These are phyloP conservation scores for Xylariaceae sp. DNA, from an alignment of 2,329 filamentous ascomycete species.

Conservation along the genomic window DNA sequence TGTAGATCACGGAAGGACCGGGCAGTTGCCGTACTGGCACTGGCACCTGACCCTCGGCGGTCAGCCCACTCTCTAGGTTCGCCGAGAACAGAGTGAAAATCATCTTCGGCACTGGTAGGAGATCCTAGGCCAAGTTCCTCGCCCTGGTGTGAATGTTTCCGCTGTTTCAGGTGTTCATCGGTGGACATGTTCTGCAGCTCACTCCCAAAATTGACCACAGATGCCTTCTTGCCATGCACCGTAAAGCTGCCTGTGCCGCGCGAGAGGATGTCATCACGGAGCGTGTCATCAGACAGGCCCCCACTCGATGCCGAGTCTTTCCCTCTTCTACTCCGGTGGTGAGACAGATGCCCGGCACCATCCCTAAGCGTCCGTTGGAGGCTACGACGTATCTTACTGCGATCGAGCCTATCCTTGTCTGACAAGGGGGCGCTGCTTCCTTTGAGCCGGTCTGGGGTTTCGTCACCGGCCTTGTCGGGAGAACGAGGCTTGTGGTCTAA, in stretches of 20 bases:
- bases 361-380: constrained; percentile 89
- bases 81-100: constrained; percentile 56
- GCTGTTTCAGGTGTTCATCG: constrained; percentile 71
- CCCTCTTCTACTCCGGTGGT: constrained; percentile 74
- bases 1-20: constrained; percentile 66
- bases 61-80: constrained; percentile 47
- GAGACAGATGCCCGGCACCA: constrained; percentile 65
- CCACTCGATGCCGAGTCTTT: constrained; percentile 70
- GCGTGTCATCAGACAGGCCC: constrained; percentile 51
- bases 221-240: constrained; percentile 96
- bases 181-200: constrained; percentile 79
- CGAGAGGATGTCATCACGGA: constrained; percentile 68
- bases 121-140: constrained; percentile 41
- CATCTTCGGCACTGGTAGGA: constrained; percentile 46
- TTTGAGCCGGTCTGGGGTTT: constrained; percentile 43
- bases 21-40: constrained; percentile 67
- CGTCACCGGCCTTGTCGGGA: constrained; percentile 45
- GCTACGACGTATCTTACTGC: constrained; percentile 77
- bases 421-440: constrained; percentile 40
- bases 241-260: constrained; percentile 89
- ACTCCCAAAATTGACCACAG: constrained; percentile 93
- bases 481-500: constrained; percentile 47
- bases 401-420: constrained; percentile 54
- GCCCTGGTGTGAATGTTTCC: constrained; percentile 54
- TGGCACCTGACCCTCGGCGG: constrained; percentile 64